phyloP scores from a whole-genome alignment of 805 yeast species.

The Candida ascalaphidarum region DNA sequence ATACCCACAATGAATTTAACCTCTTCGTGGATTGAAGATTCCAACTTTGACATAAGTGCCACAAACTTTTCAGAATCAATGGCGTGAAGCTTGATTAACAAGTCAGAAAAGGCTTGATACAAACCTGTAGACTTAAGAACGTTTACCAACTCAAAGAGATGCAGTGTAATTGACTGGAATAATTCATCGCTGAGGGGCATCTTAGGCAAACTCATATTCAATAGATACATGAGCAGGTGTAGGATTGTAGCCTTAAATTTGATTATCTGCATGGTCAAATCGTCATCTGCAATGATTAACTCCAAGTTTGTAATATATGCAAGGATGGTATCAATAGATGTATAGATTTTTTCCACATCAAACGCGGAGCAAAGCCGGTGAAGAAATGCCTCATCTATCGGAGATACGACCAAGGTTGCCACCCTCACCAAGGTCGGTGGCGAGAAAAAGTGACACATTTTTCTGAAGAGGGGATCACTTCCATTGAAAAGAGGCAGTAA shows the following conservation, averaged over 20 bases:
- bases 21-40: constrained; percentile 18
- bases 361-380: constrained; percentile 14
- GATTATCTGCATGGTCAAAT: constrained; percentile 29
- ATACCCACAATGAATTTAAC: constrained; percentile 22
- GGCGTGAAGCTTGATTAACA: constrained; percentile 18
- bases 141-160: constrained; percentile 23
- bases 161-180: constrained; percentile 15
- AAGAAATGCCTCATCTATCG: constrained; percentile 11
- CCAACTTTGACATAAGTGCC: constrained; percentile 15
- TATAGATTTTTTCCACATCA: constrained; percentile 20
- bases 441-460: constrained; percentile 14
- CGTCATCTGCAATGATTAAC: constrained; percentile 18
- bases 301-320: constrained; percentile 22
- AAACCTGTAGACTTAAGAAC: constrained; percentile 22
- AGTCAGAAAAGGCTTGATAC: constrained; percentile 11
- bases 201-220: constrained; percentile 15
- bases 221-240: constrained; percentile 16
- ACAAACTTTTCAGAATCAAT: constrained; percentile 19
- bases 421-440: constrained; percentile 29
- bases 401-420: constrained; percentile 15
- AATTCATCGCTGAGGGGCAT: constrained; percentile 27
- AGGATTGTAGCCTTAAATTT: constrained; percentile 21
- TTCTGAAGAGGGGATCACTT: constrained; percentile 16
- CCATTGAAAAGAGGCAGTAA: constrained; percentile 23
- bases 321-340: constrained; percentile 17